phyloP scores from a whole-genome alignment of 1,139 yeast genomes.

The Nadsonia commutata region DNA sequence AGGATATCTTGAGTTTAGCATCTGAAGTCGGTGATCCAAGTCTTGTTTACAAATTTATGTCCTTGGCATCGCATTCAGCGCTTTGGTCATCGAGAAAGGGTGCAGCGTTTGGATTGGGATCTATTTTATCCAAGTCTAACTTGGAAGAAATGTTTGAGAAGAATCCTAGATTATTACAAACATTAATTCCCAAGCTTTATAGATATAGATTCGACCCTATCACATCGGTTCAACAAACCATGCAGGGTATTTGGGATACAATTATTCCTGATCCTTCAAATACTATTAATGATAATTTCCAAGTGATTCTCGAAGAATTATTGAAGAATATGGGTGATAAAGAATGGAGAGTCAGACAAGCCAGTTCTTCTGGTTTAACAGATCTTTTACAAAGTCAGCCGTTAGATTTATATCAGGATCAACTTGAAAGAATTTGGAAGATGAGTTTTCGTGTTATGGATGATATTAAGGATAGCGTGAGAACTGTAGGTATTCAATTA shows the following conservation, averaged over 20 bases:
- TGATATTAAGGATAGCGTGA: constrained; percentile 87
- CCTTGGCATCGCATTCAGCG: constrained; percentile 75
- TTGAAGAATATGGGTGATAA: constrained; percentile 58
- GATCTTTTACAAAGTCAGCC: constrained; percentile 55
- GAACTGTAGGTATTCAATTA: constrained; percentile 61
- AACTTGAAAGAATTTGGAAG: constrained; percentile 62
- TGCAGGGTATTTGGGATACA: constrained; percentile 81
- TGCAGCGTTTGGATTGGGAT: constrained; percentile 83
- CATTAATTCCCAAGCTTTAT: constrained; percentile 67
- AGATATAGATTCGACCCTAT: constrained; percentile 81
- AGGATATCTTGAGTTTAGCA: constrained; percentile 62
- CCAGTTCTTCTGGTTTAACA: constrained; percentile 60
- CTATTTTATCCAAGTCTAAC: constrained; percentile 66
- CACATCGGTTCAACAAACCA: constrained; percentile 56
- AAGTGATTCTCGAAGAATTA: constrained; percentile 48
- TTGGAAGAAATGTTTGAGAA: constrained; percentile 46
- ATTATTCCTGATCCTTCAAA: constrained; percentile 45
- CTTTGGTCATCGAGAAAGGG: constrained; percentile 91
- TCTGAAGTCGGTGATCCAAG: constrained; percentile 94
- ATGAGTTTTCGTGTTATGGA: constrained; percentile 85
- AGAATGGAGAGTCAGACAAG: constrained; percentile 93
- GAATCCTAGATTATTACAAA: constrained; percentile 39
- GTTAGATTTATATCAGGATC: constrained; percentile 36
- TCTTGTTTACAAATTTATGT: constrained; percentile 86
- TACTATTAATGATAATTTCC: constrained; percentile 40